These are phyloP conservation scores for Apophysomyces elegans DNA, from an alignment of 371 early-diverging fungal genomes.

Conservation along the genomic window DNA sequence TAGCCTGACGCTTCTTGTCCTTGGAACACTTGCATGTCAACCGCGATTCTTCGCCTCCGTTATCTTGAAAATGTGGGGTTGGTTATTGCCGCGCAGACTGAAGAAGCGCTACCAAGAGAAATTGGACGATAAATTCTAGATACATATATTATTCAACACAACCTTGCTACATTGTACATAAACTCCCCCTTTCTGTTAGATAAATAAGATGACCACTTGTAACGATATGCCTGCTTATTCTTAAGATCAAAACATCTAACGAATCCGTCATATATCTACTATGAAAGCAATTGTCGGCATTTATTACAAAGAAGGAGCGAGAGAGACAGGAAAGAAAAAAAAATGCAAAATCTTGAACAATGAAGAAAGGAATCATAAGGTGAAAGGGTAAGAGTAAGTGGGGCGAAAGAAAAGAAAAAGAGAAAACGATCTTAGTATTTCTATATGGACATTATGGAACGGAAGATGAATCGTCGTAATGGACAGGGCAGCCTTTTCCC, in stretches of 20 bases:
- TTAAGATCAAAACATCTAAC: no score
- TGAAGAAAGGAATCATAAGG: background rate
- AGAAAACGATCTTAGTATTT: background rate
- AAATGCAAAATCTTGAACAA: constrained; percentile 1
- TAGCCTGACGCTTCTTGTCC: constrained; percentile 37
- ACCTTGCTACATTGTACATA: constrained; percentile 2
- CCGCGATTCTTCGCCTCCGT: constrained; percentile 42
- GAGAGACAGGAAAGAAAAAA: background rate
- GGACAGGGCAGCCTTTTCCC: constrained; percentile 77
- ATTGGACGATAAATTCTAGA: background rate
- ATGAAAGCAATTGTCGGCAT: no score
- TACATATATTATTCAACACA: background rate
- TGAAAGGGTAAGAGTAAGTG: background rate
- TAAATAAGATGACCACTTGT: background rate
- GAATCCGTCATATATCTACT: no score
- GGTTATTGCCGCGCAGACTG: constrained; percentile 18
- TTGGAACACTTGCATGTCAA: constrained; percentile 45
- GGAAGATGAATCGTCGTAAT: constrained; percentile 40
- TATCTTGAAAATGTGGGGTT: constrained; percentile 44
- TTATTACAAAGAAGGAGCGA: background rate
- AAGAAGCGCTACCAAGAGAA: background rate
- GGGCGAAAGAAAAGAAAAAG: background rate
- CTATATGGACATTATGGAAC: constrained; percentile 23
- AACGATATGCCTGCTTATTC: background rate
- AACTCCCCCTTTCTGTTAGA: background rate